Evolutionary conservation across 805 yeast genomes (phyloP).

Genomic region (Candida oleophila): DNA sequence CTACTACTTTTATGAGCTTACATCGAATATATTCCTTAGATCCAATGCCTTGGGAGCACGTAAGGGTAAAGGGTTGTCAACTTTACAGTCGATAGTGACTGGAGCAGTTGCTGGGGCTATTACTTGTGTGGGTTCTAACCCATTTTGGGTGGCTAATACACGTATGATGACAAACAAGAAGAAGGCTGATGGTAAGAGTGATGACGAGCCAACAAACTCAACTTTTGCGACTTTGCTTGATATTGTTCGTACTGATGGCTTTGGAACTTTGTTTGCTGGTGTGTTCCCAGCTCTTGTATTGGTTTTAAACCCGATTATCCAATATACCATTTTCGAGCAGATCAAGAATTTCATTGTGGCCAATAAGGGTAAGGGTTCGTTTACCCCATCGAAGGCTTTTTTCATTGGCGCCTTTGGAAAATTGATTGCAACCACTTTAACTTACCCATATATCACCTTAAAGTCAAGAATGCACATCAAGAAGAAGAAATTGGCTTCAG

Average conservation of each 20-base stretch:
- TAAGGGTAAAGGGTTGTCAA: slow-evolving; percentile 44
- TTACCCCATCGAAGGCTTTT: slow-evolving; percentile 76
- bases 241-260: slow-evolving; percentile 70
- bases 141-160: slow-evolving; percentile 94
- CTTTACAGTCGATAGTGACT: slow-evolving; percentile 67
- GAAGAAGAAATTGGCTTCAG: slow-evolving; percentile 30
- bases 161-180: slow-evolving; percentile 67
- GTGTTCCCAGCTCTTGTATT: slow-evolving; percentile 83
- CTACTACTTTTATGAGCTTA: slow-evolving; percentile 85
- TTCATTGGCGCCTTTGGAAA: slow-evolving; percentile 88
- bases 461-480: slow-evolving; percentile 83
- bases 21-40: slow-evolving; percentile 47
- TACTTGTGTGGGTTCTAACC: slow-evolving; percentile 80
- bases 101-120: slow-evolving; percentile 88
- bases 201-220: slow-evolving; percentile 22
- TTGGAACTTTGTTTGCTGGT: slow-evolving; percentile 75
- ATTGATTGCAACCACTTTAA: slow-evolving; percentile 80
- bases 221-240: slow-evolving; percentile 59
- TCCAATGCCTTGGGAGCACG: slow-evolving; percentile 24
- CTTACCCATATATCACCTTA: slow-evolving; percentile 90
- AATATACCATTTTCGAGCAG: slow-evolving; percentile 90
- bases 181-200: slow-evolving; percentile 12
- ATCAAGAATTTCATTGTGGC: slow-evolving; percentile 63
- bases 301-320: slow-evolving; percentile 86
- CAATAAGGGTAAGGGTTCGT: slow-evolving; percentile 45